Conservation (phyloP, 768 basidiomycete genomes). For the Symmetrospora coprosmae region DNA sequence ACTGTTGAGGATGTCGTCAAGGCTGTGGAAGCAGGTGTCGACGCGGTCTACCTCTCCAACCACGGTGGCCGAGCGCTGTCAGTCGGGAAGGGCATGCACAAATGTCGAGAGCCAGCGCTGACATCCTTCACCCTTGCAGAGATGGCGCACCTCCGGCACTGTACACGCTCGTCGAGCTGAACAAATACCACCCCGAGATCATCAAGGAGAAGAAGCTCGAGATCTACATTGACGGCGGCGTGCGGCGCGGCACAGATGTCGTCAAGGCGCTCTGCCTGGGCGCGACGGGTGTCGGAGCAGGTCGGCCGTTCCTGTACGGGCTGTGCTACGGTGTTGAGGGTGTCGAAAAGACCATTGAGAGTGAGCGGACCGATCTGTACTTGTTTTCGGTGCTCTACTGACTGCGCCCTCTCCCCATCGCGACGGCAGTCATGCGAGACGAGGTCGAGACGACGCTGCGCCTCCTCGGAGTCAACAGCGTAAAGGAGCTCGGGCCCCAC, state of each 20-base stretch:
- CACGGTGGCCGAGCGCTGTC: no score
- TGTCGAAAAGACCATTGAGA: slow-evolving; percentile 30
- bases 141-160: slow-evolving; percentile 64
- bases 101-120: no score
- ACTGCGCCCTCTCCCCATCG: background rate
- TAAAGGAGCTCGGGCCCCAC: slow-evolving; percentile 37
- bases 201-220: slow-evolving; percentile 36
- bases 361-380: slow-evolving; percentile 15
- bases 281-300: slow-evolving; percentile 70
- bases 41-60: no score
- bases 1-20: no score
- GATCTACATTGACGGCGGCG: slow-evolving; percentile 43
- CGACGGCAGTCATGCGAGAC: slow-evolving; percentile 34
- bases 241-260: slow-evolving; percentile 43
- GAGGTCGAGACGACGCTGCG: slow-evolving; percentile 40
- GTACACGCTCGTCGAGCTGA: slow-evolving; percentile 43
- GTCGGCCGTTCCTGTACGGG: slow-evolving; percentile 68
- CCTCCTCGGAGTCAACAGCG: slow-evolving; percentile 37
- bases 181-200: slow-evolving; percentile 37
- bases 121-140: no score
- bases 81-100: no score
- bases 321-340: slow-evolving; percentile 38
- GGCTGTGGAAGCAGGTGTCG: no score
- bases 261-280: slow-evolving; percentile 45
- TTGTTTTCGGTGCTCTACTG: background rate